A percentile compares a stretch with the other conserved stretches of the same genome.
Evolutionary conservation across 1,284 basidiomycete species (phyloP).

Genomic region (Meripilus lineatus): DNA sequence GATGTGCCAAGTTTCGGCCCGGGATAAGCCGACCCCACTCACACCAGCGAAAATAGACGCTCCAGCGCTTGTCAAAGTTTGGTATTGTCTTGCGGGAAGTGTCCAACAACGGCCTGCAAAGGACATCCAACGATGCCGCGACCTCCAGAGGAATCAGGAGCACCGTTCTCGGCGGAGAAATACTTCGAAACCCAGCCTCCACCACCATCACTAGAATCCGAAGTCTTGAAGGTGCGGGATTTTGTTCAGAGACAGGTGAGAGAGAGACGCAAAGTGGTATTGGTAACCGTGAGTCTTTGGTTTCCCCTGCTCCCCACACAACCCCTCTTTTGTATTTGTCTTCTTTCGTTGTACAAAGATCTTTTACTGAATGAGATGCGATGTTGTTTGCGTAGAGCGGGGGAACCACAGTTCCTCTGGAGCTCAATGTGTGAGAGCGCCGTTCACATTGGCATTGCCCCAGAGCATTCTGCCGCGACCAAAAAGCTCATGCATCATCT

Average conservation of each 20-base stretch:
- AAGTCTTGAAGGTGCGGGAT: conserved; percentile 54
- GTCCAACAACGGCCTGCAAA: too few species aligned
- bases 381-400: conserved; percentile 62
- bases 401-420: conserved; percentile 91
- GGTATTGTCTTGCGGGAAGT: too few species aligned
- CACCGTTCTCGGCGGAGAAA: conserved; percentile 83
- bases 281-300: conserved; percentile 78
- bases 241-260: conserved; percentile 72
- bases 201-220: conserved; percentile 64
- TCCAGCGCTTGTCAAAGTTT: too few species aligned
- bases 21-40: too few species aligned
- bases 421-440: conserved; percentile 88
- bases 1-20: too few species aligned
- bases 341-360: conserved; percentile 9
- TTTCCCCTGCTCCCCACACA: neutral
- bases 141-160: too few species aligned
- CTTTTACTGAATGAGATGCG: conserved; percentile 9
- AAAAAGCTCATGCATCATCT: conserved; percentile 18
- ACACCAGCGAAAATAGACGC: too few species aligned
- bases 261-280: conserved; percentile 73
- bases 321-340: conserved; percentile 1
- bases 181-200: conserved; percentile 85
- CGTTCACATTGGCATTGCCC: conserved; percentile 6
- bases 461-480: neutral
- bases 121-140: too few species aligned